A percentile compares a stretch with the other conserved stretches of the same genome.
Evolutionary conservation across 805 yeast genomes (phyloP).

Genomic region (Cyberlindnera misumaiensis): DNA sequence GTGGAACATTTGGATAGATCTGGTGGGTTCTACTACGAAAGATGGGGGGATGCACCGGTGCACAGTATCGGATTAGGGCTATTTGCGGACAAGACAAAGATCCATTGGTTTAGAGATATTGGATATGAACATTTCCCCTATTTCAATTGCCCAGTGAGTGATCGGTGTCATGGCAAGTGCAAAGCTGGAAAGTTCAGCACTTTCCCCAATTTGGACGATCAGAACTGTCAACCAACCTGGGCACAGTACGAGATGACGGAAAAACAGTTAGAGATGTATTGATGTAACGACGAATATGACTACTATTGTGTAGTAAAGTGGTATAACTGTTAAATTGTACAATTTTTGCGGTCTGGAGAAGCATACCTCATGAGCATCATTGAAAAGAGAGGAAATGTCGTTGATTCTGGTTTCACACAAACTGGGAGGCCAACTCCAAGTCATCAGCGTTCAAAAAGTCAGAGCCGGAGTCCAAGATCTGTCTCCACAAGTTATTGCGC

Average conservation of each 20-base stretch:
- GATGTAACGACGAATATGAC: not conserved
- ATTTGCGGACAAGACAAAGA: conserved; percentile 58
- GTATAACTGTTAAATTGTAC: no score
- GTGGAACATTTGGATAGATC: conserved; percentile 54
- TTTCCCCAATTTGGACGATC: conserved; percentile 46
- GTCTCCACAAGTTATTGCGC: conserved; percentile 43
- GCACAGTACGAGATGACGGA: conserved; percentile 36
- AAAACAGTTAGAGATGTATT: conserved; percentile 23
- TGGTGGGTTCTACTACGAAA: conserved; percentile 82
- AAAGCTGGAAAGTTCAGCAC: conserved; percentile 46
- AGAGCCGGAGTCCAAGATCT: conserved; percentile 40
- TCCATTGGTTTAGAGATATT: conserved; percentile 86
- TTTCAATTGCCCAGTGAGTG: conserved; percentile 62
- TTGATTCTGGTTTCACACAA: no score
- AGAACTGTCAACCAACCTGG: conserved; percentile 76
- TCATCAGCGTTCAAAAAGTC: conserved; percentile 68
- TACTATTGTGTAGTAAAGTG: no score
- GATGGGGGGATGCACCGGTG: conserved; percentile 95
- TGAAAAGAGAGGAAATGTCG: no score
- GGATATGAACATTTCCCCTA: conserved; percentile 76
- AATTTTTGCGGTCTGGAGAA: no score
- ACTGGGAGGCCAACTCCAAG: conserved; percentile 31
- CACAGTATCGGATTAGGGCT: conserved; percentile 69
- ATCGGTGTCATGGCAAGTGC: conserved; percentile 43
- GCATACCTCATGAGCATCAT: no score